Conservation (phyloP, 768 basidiomycete genomes). For the Podaxis mareebaensis region DNA sequence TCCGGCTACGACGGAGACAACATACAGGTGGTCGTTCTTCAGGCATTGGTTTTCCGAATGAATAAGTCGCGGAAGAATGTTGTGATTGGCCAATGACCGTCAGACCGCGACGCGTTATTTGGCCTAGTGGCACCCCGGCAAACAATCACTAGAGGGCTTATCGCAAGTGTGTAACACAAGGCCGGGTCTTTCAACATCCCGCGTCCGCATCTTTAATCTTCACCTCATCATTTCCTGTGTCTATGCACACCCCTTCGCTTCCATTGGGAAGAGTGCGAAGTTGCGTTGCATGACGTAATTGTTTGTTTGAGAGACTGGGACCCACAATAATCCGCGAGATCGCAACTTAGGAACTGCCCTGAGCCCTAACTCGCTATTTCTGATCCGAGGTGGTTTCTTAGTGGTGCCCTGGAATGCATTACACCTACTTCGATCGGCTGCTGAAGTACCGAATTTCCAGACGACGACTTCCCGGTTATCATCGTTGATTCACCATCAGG, state of each 20-base stretch:
- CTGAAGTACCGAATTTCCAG: too few relatives aligned
- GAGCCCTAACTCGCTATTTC: background rate
- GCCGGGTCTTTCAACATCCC: background rate
- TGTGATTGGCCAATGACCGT: background rate
- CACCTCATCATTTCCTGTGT: background rate
- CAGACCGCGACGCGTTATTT: conserved; percentile 11
- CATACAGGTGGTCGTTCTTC: conserved; percentile 11
- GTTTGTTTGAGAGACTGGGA: background rate
- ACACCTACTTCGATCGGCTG: too few relatives aligned
- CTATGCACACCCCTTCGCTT: background rate
- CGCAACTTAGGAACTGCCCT: background rate
- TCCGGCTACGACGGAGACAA: too few relatives aligned
- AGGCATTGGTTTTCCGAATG: background rate
- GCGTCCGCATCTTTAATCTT: background rate
- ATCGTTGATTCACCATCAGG: too few relatives aligned
- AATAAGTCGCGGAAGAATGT: background rate
- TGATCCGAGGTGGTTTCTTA: background rate
- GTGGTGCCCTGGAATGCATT: too few relatives aligned
- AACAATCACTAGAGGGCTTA: background rate
- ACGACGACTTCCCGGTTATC: too few relatives aligned
- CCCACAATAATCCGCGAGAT: background rate
- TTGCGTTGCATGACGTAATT: background rate
- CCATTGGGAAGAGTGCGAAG: background rate
- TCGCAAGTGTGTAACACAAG: background rate
- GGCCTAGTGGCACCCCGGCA: background rate